phyloP scores from a whole-genome alignment of 2,329 filamentous ascomycete species.

The Colletotrichum liaoningense region DNA sequence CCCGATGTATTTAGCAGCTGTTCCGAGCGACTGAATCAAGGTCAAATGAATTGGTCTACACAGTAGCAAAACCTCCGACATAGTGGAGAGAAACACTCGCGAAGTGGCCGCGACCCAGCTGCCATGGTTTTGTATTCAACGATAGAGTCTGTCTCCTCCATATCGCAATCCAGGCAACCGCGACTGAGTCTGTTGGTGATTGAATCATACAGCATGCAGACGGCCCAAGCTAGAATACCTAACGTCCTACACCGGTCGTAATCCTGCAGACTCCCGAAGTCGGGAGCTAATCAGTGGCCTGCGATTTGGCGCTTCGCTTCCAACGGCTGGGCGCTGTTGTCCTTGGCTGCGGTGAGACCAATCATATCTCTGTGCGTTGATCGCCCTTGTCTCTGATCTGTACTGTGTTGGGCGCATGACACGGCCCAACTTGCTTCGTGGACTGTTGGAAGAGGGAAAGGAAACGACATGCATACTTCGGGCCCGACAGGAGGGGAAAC shows the following conservation, averaged over 20 bases:
- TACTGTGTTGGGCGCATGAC: not conserved
- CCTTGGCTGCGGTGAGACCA: not conserved
- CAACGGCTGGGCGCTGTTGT: not conserved
- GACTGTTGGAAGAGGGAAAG: not conserved
- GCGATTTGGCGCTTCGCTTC: not conserved
- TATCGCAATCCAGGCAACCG: not conserved
- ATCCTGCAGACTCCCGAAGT: not conserved
- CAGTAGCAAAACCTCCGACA: not conserved
- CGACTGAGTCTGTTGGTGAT: not conserved
- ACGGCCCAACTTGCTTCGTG: not conserved
- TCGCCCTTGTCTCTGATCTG: not conserved
- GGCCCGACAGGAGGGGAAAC: not conserved
- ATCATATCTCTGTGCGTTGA: not conserved
- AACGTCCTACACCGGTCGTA: not conserved
- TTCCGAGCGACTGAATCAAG: not conserved
- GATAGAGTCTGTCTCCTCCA: not conserved
- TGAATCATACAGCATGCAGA: not conserved
- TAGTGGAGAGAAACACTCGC: not conserved
- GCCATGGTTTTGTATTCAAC: not conserved
- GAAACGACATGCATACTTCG: not conserved
- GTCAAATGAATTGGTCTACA: not conserved
- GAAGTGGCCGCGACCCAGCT: not conserved
- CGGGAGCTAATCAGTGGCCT: not conserved
- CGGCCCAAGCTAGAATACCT: not conserved
- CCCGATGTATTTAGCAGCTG: not conserved